Percentiles rank a stretch among this genome's conserved stretches.
These are phyloP conservation scores for Puccinia hordei DNA, from an alignment of 1,284 basidiomycete genomes.

Conservation along the genomic window DNA sequence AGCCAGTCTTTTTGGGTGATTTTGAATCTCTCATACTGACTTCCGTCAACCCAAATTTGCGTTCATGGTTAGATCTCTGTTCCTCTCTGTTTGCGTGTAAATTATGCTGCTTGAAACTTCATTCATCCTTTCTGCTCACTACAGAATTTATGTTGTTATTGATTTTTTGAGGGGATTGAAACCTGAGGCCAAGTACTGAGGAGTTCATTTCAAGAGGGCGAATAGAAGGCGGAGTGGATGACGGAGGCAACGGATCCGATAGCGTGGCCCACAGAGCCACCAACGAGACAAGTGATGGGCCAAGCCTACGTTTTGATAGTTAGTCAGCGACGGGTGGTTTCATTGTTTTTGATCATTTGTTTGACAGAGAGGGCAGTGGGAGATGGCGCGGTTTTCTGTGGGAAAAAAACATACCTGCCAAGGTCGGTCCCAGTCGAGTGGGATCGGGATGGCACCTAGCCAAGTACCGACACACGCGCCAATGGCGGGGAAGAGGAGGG, in stretches of 20 bases:
- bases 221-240: neutral
- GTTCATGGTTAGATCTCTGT: too few relatives aligned
- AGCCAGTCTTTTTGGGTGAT: too few relatives aligned
- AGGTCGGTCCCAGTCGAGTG: conserved; percentile 90
- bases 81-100: too few relatives aligned
- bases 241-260: conserved; percentile 51
- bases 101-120: too few relatives aligned
- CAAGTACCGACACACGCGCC: conserved; percentile 76
- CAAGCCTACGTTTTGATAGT: conserved; percentile 49
- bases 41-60: too few relatives aligned
- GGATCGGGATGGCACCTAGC: conserved; percentile 76
- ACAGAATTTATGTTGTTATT: too few relatives aligned
- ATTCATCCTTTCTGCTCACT: too few relatives aligned
- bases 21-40: too few relatives aligned
- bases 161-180: too few relatives aligned
- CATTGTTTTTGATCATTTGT: too few relatives aligned
- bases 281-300: conserved; percentile 55
- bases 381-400: too few relatives aligned
- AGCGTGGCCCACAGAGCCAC: conserved; percentile 52
- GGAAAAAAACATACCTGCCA: conserved; percentile 75
- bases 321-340: neutral
- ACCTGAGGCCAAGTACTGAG: too few relatives aligned
- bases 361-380: neutral
- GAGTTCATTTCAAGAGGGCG: neutral
- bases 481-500: conserved; percentile 74